Evolutionary conservation across 2,329 filamentous ascomycete genomes (phyloP).

Genomic region (Penicillium sp.): DNA sequence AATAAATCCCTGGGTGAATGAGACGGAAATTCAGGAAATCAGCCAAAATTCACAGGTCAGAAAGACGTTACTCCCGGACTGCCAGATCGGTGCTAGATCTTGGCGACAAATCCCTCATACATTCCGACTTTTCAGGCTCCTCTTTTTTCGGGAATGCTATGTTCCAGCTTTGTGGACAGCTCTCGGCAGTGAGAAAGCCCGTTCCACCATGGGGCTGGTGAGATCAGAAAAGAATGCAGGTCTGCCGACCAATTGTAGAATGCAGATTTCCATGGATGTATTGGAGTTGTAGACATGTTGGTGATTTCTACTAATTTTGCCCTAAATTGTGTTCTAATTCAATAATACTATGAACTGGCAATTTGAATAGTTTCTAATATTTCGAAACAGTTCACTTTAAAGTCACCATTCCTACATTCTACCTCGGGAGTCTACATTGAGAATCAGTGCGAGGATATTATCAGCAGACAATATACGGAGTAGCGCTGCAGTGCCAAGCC

Average conservation of each 20-base stretch:
- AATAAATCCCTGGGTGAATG: too few species aligned
- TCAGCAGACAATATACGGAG: background rate
- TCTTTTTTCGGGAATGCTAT: background rate
- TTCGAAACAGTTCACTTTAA: too few species aligned
- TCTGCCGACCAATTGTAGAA: background rate
- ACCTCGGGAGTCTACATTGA: too few species aligned
- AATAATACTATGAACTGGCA: too few species aligned
- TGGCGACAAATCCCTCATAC: slow-evolving; percentile 25
- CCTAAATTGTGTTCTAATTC: too few species aligned
- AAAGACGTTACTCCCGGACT: slow-evolving; percentile 11
- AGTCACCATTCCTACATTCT: too few species aligned
- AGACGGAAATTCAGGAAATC: slow-evolving; percentile 6
- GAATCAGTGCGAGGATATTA: background rate
- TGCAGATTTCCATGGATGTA: background rate
- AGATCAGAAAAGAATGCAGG: background rate
- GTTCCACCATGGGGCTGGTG: slow-evolving; percentile 17
- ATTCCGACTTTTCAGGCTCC: background rate
- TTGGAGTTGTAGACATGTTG: background rate
- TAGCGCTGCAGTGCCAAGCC: background rate
- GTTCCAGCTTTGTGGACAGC: background rate
- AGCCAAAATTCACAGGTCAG: slow-evolving; percentile 1
- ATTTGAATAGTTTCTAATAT: too few species aligned
- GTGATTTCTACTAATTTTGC: background rate
- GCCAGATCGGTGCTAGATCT: slow-evolving; percentile 25
- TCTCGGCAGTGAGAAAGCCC: slow-evolving; percentile 7